Percentiles rank a stretch among this genome's conserved stretches.
phyloP scores from a whole-genome alignment of 768 basidiomycete species.

The Heimioporus sp. region DNA sequence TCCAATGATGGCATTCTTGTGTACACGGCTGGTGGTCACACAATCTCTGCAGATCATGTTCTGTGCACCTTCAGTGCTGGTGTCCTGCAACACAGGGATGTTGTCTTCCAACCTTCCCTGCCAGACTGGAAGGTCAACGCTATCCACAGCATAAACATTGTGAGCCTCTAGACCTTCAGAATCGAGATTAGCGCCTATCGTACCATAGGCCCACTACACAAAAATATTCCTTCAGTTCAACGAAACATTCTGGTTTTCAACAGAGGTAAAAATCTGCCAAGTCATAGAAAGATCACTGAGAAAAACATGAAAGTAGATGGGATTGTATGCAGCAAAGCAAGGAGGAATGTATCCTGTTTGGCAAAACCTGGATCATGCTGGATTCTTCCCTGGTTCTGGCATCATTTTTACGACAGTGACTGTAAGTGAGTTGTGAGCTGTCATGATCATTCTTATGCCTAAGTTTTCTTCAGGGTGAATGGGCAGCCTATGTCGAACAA shows the following conservation, averaged over 20 bases:
- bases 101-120: constrained; percentile 53
- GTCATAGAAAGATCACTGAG: not conserved
- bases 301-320: constrained; percentile 26
- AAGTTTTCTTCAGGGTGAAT: constrained; percentile 52
- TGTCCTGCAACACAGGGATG: constrained; percentile 63
- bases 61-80: constrained; percentile 70
- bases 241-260: constrained; percentile 57
- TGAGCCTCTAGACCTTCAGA: constrained; percentile 10
- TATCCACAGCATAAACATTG: constrained; percentile 62
- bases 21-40: constrained; percentile 41
- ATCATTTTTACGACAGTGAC: constrained; percentile 35
- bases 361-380: constrained; percentile 59
- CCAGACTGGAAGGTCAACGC: constrained; percentile 64
- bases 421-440: constrained; percentile 4
- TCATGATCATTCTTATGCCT: not conserved
- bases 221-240: constrained; percentile 68
- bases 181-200: not conserved
- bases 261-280: constrained; percentile 29
- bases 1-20: constrained; percentile 45
- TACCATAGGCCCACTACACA: constrained; percentile 51
- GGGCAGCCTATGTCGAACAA: constrained; percentile 54
- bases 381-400: constrained; percentile 62
- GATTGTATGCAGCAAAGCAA: constrained; percentile 55
- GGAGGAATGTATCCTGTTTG: constrained; percentile 65
- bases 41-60: constrained; percentile 53